phyloP scores from a whole-genome alignment of 495 filamentous ascomycete genomes.

The Aspergillus sclerotiicarbonarius region DNA sequence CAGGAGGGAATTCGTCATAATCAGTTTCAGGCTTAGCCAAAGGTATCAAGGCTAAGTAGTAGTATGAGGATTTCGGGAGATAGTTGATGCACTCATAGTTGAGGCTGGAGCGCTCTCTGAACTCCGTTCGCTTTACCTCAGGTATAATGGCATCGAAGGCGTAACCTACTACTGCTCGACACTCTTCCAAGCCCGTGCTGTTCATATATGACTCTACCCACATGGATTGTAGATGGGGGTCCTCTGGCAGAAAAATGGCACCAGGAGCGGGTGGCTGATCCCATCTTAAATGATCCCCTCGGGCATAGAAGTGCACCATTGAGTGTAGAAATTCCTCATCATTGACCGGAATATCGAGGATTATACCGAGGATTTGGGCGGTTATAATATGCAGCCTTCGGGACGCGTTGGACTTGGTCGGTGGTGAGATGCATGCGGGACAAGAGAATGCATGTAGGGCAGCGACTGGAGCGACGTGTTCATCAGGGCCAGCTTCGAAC shows the following conservation, averaged over 20 bases:
- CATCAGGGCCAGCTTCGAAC: too few species aligned
- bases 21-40: too few species aligned
- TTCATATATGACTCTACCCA: neutral
- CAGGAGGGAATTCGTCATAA: neutral
- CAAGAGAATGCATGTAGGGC: neutral
- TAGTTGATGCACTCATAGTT: neutral
- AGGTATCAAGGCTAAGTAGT: too few species aligned
- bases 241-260: neutral
- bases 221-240: neutral
- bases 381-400: too few species aligned
- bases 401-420: neutral
- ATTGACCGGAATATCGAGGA: slow-evolving; percentile 1
- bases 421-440: neutral
- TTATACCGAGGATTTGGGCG: neutral
- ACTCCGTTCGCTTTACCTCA: neutral
- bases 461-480: neutral
- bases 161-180: neutral
- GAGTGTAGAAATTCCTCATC: neutral
- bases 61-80: neutral
- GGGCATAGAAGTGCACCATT: slow-evolving; percentile 7
- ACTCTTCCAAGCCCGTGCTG: neutral
- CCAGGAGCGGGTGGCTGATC: neutral
- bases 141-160: neutral
- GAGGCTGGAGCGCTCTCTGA: neutral
- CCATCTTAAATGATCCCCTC: slow-evolving; percentile 12